These are phyloP conservation scores for Cardamine resedifolia DNA, from an alignment of 345 rosid species.

Conservation along the genomic window DNA sequence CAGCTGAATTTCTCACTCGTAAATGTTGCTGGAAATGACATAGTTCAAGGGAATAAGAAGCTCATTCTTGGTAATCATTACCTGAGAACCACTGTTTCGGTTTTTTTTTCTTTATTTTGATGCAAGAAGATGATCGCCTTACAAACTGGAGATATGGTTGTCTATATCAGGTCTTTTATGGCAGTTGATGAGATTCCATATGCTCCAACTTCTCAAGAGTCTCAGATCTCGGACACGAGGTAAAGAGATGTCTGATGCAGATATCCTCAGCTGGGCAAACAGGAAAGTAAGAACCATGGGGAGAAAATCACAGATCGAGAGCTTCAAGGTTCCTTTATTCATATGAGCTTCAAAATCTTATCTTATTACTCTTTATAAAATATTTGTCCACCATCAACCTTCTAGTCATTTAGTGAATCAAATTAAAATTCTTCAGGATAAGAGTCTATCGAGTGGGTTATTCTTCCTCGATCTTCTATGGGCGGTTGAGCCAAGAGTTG, in stretches of 20 bases:
- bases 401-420: conserved; percentile 10
- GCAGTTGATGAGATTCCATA: conserved; percentile 88
- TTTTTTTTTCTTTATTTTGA: not conserved
- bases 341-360: conserved; percentile 5
- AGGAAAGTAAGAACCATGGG: conserved; percentile 61
- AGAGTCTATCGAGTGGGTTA: conserved; percentile 68
- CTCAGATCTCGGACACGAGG: conserved; percentile 76
- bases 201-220: conserved; percentile 88
- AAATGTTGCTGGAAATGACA: conserved; percentile 87
- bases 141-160: conserved; percentile 4
- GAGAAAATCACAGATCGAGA: conserved; percentile 59
- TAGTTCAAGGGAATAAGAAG: conserved; percentile 95
- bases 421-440: conserved; percentile 55
- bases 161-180: conserved; percentile 78
- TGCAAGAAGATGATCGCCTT: conserved; percentile 6
- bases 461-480: conserved; percentile 92
- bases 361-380: not conserved
- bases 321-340: conserved; percentile 65
- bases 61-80: conserved; percentile 76
- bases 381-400: not conserved
- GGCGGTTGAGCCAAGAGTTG: conserved; percentile 92
- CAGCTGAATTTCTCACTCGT: conserved; percentile 76
- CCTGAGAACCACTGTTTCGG: conserved; percentile 1
- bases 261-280: conserved; percentile 83
- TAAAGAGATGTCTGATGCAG: conserved; percentile 72